phyloP scores from a whole-genome alignment of 805 yeast species.

The Candida dajiaensis region DNA sequence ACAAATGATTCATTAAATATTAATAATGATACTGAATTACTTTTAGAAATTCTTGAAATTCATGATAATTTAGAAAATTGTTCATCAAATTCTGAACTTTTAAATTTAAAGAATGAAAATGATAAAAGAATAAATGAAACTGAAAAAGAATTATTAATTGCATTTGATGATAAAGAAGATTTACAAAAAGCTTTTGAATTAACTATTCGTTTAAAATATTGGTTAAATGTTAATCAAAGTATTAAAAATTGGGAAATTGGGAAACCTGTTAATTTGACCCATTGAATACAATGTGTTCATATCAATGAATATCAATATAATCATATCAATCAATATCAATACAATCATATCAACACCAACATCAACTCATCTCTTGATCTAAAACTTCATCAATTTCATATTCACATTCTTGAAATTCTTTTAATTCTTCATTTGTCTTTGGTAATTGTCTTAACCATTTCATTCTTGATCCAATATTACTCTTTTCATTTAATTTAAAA shows the following conservation, averaged over 20 bases:
- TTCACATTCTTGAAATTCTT: conserved; percentile 61
- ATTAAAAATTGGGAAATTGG: conserved; percentile 77
- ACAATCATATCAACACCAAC: no score
- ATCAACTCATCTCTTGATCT: conserved; percentile 27
- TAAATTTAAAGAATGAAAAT: conserved; percentile 47
- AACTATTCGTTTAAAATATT: conserved; percentile 73
- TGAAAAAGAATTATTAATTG: conserved; percentile 38
- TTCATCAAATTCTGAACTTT: conserved; percentile 50
- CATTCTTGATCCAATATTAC: conserved; percentile 90
- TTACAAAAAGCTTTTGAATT: conserved; percentile 57
- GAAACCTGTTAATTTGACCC: conserved; percentile 58
- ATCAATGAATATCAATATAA: background rate
- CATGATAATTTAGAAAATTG: conserved; percentile 79
- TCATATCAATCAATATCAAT: background rate
- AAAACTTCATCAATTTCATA: conserved; percentile 38
- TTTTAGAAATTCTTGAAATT: conserved; percentile 75
- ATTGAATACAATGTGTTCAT: conserved; percentile 28
- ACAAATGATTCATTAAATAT: conserved; percentile 47
- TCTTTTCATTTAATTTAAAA: conserved; percentile 68
- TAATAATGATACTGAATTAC: conserved; percentile 46
- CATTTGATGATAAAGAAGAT: conserved; percentile 38
- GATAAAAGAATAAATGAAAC: conserved; percentile 44
- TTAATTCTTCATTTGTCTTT: conserved; percentile 48
- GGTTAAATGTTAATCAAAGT: conserved; percentile 72
- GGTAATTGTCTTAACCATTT: conserved; percentile 87